Conservation (phyloP, 345 rosid species). For the Syzygium oleosum region DNA sequence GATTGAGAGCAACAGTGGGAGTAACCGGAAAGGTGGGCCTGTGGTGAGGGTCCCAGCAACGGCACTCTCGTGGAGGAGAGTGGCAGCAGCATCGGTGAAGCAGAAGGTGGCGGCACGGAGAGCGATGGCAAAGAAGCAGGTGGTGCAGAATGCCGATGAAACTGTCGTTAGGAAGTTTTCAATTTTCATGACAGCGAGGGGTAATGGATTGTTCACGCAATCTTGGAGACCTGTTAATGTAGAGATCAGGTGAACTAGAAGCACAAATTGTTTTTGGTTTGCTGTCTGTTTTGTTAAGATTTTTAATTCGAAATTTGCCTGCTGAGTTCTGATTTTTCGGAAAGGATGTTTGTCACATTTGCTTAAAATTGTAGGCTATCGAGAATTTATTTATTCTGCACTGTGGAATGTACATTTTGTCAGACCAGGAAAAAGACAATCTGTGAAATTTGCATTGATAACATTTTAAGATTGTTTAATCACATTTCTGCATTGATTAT, state of each 20-base stretch:
- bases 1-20: constrained; percentile 11
- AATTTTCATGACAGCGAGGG: constrained; percentile 45
- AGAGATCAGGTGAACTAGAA: constrained; percentile 39
- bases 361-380: neutral
- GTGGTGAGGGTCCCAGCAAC: constrained; percentile 34
- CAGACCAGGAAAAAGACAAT: neutral
- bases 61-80: constrained; percentile 45
- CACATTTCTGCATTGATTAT: neutral
- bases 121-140: constrained; percentile 53
- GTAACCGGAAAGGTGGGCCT: constrained; percentile 1
- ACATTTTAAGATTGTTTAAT: neutral
- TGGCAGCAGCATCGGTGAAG: constrained; percentile 25
- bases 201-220: constrained; percentile 73
- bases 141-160: constrained; percentile 45
- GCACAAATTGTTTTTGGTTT: neutral
- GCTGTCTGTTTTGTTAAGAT: neutral
- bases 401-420: neutral
- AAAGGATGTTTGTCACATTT: neutral
- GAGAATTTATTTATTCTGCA: neutral
- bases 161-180: constrained; percentile 37
- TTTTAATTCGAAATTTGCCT: neutral
- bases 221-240: constrained; percentile 55
- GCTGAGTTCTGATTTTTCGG: neutral
- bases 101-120: constrained; percentile 60
- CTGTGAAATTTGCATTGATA: neutral